Evolutionary conservation across 139 green algal genomes (phyloP).

Genomic region (Chlorella sp.): DNA sequence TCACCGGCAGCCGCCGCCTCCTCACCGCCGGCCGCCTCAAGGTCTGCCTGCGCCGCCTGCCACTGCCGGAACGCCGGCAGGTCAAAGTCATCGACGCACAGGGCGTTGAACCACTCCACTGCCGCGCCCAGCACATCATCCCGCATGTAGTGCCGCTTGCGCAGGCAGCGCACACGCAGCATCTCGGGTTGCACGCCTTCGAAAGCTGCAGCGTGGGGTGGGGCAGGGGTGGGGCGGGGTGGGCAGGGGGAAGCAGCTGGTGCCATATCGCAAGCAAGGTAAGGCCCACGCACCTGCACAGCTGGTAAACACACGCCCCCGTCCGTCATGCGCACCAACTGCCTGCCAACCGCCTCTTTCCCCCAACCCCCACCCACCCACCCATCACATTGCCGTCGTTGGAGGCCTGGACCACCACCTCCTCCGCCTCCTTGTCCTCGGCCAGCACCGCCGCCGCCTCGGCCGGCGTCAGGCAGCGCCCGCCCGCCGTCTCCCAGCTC

Average conservation of each 20-base stretch:
- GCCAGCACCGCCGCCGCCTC: conserved; percentile 35
- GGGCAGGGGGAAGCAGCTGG: background rate
- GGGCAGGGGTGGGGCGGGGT: background rate
- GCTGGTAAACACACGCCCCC: background rate
- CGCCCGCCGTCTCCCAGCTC: conserved; percentile 41
- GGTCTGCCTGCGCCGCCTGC: conserved; percentile 11
- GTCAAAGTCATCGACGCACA: conserved; percentile 47
- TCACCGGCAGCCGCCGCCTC: background rate
- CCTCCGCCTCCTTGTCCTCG: conserved; percentile 31
- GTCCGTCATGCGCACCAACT: no score
- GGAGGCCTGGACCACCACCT: conserved; percentile 43
- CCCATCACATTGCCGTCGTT: conserved; percentile 34
- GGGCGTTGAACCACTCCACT: conserved; percentile 44
- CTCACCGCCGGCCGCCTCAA: background rate
- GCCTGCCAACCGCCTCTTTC: background rate
- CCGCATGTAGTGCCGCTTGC: conserved; percentile 26
- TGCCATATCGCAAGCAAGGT: no score
- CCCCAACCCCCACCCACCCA: background rate
- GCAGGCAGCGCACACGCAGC: conserved; percentile 46
- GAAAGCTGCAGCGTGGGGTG: conserved; percentile 30
- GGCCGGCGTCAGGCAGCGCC: conserved; percentile 47
- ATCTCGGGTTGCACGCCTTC: conserved; percentile 12
- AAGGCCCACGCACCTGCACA: background rate
- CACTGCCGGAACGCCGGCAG: conserved; percentile 23
- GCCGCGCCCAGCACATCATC: conserved; percentile 20